A percentile compares a stretch with the other conserved stretches of the same genome.
phyloP scores from a whole-genome alignment of 2,329 filamentous ascomycete genomes.

The Colletotrichum abscissum region DNA sequence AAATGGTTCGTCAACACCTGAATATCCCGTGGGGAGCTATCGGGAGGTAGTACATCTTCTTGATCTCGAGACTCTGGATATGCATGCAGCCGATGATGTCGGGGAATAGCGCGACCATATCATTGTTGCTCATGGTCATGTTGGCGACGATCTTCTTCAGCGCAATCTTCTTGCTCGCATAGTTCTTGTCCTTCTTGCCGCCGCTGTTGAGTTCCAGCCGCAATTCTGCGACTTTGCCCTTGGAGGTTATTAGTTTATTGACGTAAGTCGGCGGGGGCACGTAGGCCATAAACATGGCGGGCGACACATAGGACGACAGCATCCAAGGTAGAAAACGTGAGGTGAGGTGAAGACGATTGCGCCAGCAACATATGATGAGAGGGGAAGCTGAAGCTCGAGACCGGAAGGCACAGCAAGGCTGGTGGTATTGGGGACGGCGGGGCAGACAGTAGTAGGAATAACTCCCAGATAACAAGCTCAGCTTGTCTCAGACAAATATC shows the following conservation, averaged over 20 bases:
- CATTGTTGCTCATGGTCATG: conserved; percentile 99
- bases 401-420: neutral
- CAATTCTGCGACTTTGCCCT: conserved; percentile 99
- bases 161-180: conserved; percentile 93
- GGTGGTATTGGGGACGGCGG: neutral
- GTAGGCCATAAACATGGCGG: conserved; percentile 66
- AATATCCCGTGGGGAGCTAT: neutral
- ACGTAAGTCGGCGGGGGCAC: conserved; percentile 55
- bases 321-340: neutral
- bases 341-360: neutral
- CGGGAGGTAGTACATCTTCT: conserved; percentile 85
- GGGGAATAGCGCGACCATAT: conserved; percentile 97
- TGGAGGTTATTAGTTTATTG: conserved; percentile 66
- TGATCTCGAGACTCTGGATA: conserved; percentile 94
- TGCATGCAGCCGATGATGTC: conserved; percentile 97
- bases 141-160: conserved; percentile 99
- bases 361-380: neutral
- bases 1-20: conserved; percentile 19
- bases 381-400: conserved; percentile 6
- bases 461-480: conserved; percentile 5
- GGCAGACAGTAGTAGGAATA: neutral
- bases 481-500: conserved; percentile 6
- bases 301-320: conserved; percentile 30
- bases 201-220: conserved; percentile 93
- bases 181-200: conserved; percentile 98